Evolutionary conservation across 179 eudicot species (phyloP).

Genomic region (Carnegiea gigantea): DNA sequence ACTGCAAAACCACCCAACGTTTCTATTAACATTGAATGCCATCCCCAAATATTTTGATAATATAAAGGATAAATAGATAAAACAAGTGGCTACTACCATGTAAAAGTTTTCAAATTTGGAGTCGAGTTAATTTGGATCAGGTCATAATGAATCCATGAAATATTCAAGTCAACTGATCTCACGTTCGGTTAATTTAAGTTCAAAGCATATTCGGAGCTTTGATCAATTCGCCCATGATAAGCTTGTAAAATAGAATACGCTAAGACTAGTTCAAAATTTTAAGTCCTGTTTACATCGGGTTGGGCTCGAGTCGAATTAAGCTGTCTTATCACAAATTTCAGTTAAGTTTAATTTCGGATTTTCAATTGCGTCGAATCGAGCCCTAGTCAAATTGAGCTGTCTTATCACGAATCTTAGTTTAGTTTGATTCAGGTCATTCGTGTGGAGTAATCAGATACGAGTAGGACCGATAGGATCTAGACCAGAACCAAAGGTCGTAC

Average conservation of each 20-base stretch:
- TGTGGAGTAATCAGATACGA: background rate
- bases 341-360: background rate
- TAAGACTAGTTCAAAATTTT: background rate
- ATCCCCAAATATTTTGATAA: background rate
- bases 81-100: background rate
- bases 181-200: background rate
- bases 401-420: background rate
- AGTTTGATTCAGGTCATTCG: background rate
- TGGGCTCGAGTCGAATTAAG: no score
- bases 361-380: no score
- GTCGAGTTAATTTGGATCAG: background rate
- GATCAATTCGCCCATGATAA: no score
- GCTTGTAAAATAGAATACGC: no score
- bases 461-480: background rate
- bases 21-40: background rate
- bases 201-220: no score
- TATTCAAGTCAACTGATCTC: background rate
- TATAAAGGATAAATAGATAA: background rate
- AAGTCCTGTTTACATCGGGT: no score
- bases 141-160: background rate
- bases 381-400: background rate
- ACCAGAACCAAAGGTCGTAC: background rate
- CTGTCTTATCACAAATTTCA: no score
- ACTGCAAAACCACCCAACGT: conserved; percentile 42
- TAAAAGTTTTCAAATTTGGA: background rate